Conservation (phyloP, 495 filamentous ascomycete genomes). For the Amphirosellinia nigrospora region DNA sequence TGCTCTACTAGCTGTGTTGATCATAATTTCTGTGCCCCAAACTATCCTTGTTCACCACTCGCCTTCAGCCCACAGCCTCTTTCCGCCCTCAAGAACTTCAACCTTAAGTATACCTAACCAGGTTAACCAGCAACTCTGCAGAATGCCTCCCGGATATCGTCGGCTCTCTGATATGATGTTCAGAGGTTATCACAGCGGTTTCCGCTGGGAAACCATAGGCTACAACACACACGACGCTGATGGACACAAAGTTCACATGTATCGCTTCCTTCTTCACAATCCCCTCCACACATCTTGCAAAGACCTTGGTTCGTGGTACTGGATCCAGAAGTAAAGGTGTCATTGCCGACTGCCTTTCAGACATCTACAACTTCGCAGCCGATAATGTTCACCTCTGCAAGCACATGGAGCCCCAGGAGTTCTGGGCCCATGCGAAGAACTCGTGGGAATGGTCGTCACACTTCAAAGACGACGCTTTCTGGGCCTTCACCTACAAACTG, state of each 20-base stretch:
- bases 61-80: too few species aligned
- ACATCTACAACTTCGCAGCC: conserved; percentile 28
- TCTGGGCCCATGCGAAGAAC: conserved; percentile 29
- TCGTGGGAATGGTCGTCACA: conserved; percentile 22
- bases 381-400: conserved; percentile 23
- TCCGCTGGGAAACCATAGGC: conserved; percentile 27
- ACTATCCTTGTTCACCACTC: too few species aligned
- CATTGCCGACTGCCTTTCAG: conserved; percentile 14
- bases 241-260: neutral
- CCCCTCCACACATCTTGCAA: conserved; percentile 22
- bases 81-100: neutral
- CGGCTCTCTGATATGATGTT: neutral
- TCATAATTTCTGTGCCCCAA: too few species aligned
- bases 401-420: conserved; percentile 20
- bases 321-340: neutral
- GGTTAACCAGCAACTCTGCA: neutral
- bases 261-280: conserved; percentile 25
- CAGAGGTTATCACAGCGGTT: conserved; percentile 12
- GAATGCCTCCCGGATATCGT: neutral
- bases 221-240: neutral
- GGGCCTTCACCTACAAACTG: conserved; percentile 35
- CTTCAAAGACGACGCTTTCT: conserved; percentile 27
- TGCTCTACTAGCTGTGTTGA: too few species aligned
- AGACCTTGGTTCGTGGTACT: neutral
- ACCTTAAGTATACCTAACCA: neutral